Evolutionary conservation across 768 basidiomycete genomes (phyloP), one percentile per base, ranked within the genome.

Genomic region (Leccinum rimulosum): DNA sequence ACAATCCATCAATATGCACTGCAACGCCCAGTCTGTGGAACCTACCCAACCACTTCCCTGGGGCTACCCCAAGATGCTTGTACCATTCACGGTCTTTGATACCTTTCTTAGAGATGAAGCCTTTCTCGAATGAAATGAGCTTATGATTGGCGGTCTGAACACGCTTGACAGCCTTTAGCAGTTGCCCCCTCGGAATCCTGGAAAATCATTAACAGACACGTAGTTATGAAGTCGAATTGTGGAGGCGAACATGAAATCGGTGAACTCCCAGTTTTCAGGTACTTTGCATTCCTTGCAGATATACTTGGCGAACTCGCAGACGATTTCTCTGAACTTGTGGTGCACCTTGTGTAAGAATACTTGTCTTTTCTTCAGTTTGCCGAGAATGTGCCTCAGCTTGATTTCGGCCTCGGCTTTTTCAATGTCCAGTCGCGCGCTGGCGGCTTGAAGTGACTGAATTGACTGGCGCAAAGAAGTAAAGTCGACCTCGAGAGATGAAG

Each of bases 81-180:
- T 92, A 96, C 94, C 94, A 96, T 69, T 91, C 87, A 43, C 91
- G 81, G 54, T 87, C 85, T 64, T 86, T 86, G 64, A 95, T 85
- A 1, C 93, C 94, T 17, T 77, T 84, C 64, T 87, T 76, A n/a
- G 84, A 85, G 56, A 96, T 88, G 71, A 96, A 92, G 1, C 93
- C 91, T 52, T 84, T 82, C 70, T 94, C 91, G 62, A 93, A 93
- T 4, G 77, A 74, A 15, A 80, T 74, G 15, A 93, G 78, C 69
- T 88, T 90, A 74, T 80, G 74, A 73, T 93, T 93, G n/a, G 80
- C 80, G 54, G 67, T 76, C 54, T 75, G 76, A 7, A 91, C 80
- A 35, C 84, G 84, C 66, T 81, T 80, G 4, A 79, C 82, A 2
- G 85, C 89, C 61, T 81, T 78, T 62, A 82, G 75, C 61, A 93